Evolutionary conservation across 305 asterid species (phyloP), one percentile per base, ranked within the genome.

Genomic region (Fraxinus floribunda): DNA sequence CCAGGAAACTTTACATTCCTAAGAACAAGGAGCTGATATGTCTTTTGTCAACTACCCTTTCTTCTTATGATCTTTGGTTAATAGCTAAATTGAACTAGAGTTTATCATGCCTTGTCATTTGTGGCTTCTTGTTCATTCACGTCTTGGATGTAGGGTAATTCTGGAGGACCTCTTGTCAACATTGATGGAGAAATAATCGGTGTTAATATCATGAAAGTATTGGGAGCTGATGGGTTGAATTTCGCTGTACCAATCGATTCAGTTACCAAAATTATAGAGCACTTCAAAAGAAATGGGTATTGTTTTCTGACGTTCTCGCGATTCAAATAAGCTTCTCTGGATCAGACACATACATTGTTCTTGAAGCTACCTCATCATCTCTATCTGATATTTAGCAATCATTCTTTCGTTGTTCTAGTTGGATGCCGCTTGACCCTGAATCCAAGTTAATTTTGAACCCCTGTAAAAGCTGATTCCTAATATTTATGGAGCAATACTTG

Each of bases 81-180:
- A 62, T 62, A 22, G 24, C 84, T 74, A 74, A 24, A 74, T 16
- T 18, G 18, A 68, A 26, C 13, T 60, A 60, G 79, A n/a, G 34
- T 24, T 64, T 62, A 75, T 75, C 52, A 79, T 78, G 76, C 30
- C 32, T 78, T 77, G 72, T 62, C 24, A 60, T 64, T 79, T 20
- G 32, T 55, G 64, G 15, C 64, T 7, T 64, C 36, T 79, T 49
- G 16, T 36, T 76, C 77, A 36, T 26, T 66, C 68, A 68, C 81
- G 75, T 57, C 30, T 60, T 75, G 79, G 22, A 71, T 89, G 85
- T 78, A 95, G 98, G 98, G 98, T 77, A 95, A 93, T 90, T 93
- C 98, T 38, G 97, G 98, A n/a, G 98, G 98, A 81, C 98, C 98
- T 80, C 95, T 95, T 79, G 90, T 93, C 81, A 92, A 93, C 85